These are phyloP conservation scores for Ogataea degrootiae DNA, from an alignment of 805 yeast genomes.

Conservation along the genomic window DNA sequence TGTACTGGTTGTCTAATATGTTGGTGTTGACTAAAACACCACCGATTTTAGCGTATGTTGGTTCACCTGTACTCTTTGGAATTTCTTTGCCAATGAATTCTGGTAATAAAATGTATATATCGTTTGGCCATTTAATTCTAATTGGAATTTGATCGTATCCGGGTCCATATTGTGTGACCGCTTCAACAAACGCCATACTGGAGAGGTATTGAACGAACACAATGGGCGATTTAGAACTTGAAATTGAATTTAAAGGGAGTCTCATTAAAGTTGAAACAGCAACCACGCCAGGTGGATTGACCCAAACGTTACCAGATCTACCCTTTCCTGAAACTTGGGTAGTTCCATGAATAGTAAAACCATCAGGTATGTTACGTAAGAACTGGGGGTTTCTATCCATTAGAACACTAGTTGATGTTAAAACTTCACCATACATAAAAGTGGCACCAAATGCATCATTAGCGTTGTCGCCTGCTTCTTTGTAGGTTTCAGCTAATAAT, in stretches of 20 bases:
- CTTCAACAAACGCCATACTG: slow-evolving; percentile 77
- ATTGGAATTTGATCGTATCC: slow-evolving; percentile 70
- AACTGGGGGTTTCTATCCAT: slow-evolving; percentile 67
- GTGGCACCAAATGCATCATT: slow-evolving; percentile 51
- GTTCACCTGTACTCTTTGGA: slow-evolving; percentile 37
- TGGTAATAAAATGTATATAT: slow-evolving; percentile 72
- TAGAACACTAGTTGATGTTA: slow-evolving; percentile 80
- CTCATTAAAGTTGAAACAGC: slow-evolving; percentile 73
- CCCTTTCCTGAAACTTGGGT: slow-evolving; percentile 91
- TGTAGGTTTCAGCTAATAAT: slow-evolving; percentile 33
- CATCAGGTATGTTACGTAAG: slow-evolving; percentile 60
- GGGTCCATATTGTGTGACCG: slow-evolving; percentile 52
- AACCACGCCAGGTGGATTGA: slow-evolving; percentile 87
- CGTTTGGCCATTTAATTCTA: slow-evolving; percentile 95
- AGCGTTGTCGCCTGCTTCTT: slow-evolving; percentile 20
- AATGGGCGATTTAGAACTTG: slow-evolving; percentile 43
- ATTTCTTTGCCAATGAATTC: slow-evolving; percentile 38
- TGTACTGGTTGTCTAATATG: slow-evolving; percentile 52
- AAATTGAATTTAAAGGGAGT: slow-evolving; percentile 40
- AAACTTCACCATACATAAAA: slow-evolving; percentile 78
- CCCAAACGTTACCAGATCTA: slow-evolving; percentile 93
- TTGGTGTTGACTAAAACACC: slow-evolving; percentile 85
- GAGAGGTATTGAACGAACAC: slow-evolving; percentile 85
- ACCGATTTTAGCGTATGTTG: slow-evolving; percentile 68
- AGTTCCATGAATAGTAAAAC: slow-evolving; percentile 66